These are phyloP conservation scores for Talaromyces marneffei DNA, from an alignment of 2,329 filamentous ascomycete genomes.

Conservation along the genomic window DNA sequence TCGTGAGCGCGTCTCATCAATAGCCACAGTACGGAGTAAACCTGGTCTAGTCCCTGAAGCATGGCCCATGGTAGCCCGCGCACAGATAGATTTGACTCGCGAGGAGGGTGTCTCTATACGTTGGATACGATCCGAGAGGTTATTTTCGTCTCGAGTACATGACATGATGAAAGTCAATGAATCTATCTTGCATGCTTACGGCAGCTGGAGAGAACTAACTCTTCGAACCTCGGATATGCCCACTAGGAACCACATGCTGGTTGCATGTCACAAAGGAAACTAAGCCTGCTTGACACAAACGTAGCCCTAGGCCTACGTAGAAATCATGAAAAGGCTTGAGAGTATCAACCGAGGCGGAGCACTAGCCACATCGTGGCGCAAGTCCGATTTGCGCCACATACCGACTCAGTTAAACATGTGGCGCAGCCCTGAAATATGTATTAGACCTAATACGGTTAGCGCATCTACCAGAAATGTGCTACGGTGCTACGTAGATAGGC, in stretches of 20 bases:
- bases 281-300: too few species aligned
- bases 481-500: not conserved
- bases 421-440: not conserved
- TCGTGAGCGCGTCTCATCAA: not conserved
- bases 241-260: not conserved
- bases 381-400: not conserved
- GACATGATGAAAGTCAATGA: not conserved
- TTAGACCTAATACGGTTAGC: not conserved
- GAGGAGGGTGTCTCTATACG: not conserved
- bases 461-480: not conserved
- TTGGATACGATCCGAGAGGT: not conserved
- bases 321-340: not conserved
- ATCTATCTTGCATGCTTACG: too few species aligned
- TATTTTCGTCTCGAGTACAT: too few species aligned
- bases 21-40: too few species aligned
- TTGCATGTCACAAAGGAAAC: not conserved
- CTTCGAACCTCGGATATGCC: not conserved
- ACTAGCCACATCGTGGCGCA: not conserved
- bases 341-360: not conserved
- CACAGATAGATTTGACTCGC: not conserved
- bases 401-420: not conserved
- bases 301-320: too few species aligned
- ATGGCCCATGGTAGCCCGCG: not conserved
- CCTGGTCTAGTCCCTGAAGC: not conserved
- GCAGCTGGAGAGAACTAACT: not conserved